Base-by-base conservation (phyloP, 192 early-diverging fungal species). In the Tieghemiomyces parasiticus region DNA sequence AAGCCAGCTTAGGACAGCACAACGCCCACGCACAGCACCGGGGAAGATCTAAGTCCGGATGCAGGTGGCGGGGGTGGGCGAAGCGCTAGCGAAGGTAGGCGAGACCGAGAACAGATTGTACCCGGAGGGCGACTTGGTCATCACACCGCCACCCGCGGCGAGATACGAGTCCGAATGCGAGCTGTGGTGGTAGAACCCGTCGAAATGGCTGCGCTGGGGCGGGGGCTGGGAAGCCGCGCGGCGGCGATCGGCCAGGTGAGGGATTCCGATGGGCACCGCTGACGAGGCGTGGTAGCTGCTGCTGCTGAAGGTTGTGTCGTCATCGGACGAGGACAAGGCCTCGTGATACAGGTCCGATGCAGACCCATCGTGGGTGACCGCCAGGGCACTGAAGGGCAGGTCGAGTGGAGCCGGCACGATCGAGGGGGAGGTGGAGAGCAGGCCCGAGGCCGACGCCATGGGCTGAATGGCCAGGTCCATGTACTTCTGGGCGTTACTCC, bases 91-190 rank as follows among this genome's bases (percentile, higher is more conserved):
- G 26, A 58, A 58, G 28, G 55, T 38, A 31, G 55, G 55, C 20
- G 55, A 58, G 16, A 58, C 55, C 31, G 55, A 58, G 6, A 58
- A 58, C 6, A 58, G 55, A 35, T 38, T 58, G 35, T 58, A n/a
- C n/a, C n/a, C n/a, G 25, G 19, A 58, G 34, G 25, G 8, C 2
- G 25, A 6, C 8, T 19, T 3, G 19, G 19, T 24, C 3, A 3
- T 47, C 8, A 19, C 25, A 1, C 46, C 46, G 2, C 8, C 46
- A 6, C 20, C 25, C 20, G 46, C 2, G 46, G 46, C 25, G 25
- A 22, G 20, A 19, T 22, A 22, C 8, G 46, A 19, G 8, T 47
- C 19, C 3, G 46, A 19, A 19, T 22, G 8, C 20, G 46, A 24
- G 25, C 19, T 47, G 19, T 47, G 46, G 46, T 47, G 25, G 46